Base-by-base conservation (phyloP, 176 grass and related monocot species). In the Calamus simplicifolius region DNA sequence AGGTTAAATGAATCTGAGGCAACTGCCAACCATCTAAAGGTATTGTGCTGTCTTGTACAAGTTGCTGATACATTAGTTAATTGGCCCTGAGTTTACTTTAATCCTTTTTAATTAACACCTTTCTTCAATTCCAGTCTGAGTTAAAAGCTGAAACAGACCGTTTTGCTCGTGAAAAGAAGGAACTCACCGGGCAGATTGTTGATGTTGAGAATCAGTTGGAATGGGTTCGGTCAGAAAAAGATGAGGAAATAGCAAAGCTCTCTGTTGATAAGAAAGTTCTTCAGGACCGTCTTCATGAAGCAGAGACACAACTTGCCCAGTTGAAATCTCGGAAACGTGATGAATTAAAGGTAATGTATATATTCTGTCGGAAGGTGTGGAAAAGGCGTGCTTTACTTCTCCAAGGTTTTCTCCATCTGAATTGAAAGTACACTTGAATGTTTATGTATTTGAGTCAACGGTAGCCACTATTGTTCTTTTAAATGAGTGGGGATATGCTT, bases 171-270 rank as follows among this genome's bases (percentile, higher is more conserved):
- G 93, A 97, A 49, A 97, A 81, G 72, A 91, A 77, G 67, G 73
- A 70, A 69, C 52, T 83, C 8, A 80, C 74, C 14, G 81, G 80
- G 38, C 71, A 97, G 59, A 88, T 70, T 59, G 53, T 63, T 50
- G 93, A 88, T 50, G 67, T 91, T 54, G 87, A 97, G 52, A 88
- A 76, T 63, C 93, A 97, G 67, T 62, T 97, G 72, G 93, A 97
- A 75, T 97, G 93, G 93, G 71, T 97, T 68, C 81, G 79, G 73
- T 82, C 93, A 52, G 93, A 97, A 74, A 97, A 91, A 19, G 81
- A 83, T 62, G 93, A 97, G 77, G 70, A 91, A 85, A 75, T 92
- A 49, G 43, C 69, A 69, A 97, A 92, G 63, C 70, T 97, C 25
- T 79, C 69, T 76, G 66, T 78, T 59, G 87, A 97, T 12, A 88